Base-by-base conservation (phyloP, 1,284 basidiomycete genomes). In the Rhizoctonia solani region DNA sequence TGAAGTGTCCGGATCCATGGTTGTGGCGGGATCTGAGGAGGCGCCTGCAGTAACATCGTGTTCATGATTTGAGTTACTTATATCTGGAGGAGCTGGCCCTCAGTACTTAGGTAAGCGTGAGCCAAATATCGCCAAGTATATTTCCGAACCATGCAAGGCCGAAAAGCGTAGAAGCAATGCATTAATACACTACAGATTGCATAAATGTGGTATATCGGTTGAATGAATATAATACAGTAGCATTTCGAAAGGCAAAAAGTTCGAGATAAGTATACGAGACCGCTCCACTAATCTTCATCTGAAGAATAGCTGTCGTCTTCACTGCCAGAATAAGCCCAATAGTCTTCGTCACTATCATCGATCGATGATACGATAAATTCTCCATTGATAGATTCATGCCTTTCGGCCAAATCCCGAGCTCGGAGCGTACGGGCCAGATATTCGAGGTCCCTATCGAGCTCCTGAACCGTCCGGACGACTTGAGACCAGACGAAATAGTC, bases 301-400 rank as follows among this genome's bases (percentile, higher is more conserved):
- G 25, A 27, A 16, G 55, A 58, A 30, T 58, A 58, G 13, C 23
- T 58, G 8, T 58, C 55, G 25, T 46, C 39, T 27, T 58, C 55
- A 30, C 55, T 58, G 14, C 55, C 55, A 2, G 55, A 58, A 30
- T 58, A 58, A 13, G 55, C 55, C 55, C 55, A 58, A 46, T 58
- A 58, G 19, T 58, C 55, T 27, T 52, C 49, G 41, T 58, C 55
- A 19, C 55, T 58, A 46, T 58, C 55, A 27, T 58, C 37, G 23
- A 39, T 39, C 16, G 54, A 55, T 39, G 54, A 55, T 11, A 29
- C 21, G 54, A 55, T 29, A 4, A 46, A 19, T 30, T 58, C 55
- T n/a, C 41, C 42, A 13, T 58, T 21, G 37, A 5, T 25, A 4
- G 47, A 25, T 32, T 8, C 55, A 16, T 58, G 23, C 11, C 47